A percentile compares a stretch with the other conserved stretches of the same genome.
Conservation (phyloP, 2,329 filamentous ascomycete genomes). For the Xylaria digitata region DNA sequence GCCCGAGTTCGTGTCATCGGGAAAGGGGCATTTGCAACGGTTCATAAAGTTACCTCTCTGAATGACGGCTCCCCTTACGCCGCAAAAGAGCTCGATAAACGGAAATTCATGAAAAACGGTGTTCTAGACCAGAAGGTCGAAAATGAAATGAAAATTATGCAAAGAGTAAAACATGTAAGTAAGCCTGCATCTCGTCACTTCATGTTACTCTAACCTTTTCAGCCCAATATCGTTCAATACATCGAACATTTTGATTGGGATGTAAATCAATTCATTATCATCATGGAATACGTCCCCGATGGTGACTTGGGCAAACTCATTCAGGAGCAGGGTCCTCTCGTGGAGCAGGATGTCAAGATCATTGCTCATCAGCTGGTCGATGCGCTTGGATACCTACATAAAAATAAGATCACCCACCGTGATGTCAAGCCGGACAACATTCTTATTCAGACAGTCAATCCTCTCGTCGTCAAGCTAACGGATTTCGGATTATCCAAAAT, state of each 20-base stretch:
- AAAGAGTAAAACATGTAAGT: constrained; percentile 81
- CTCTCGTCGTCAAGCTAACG: constrained; percentile 87
- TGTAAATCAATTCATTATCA: constrained; percentile 88
- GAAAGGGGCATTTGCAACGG: constrained; percentile 93
- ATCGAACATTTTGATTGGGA: constrained; percentile 88
- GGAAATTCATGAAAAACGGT: constrained; percentile 92
- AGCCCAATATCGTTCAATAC: constrained; percentile 92
- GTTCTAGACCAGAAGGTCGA: constrained; percentile 90
- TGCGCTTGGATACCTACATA: constrained; percentile 87
- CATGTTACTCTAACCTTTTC: constrained; percentile 37
- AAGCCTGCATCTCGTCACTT: constrained; percentile 3
- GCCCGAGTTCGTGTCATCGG: constrained; percentile 85
- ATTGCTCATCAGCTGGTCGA: constrained; percentile 82
- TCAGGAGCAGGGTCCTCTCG: constrained; percentile 67
- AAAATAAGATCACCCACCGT: constrained; percentile 92
- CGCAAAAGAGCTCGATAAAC: constrained; percentile 94
- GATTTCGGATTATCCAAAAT: constrained; percentile 98
- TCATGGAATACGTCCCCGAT: constrained; percentile 90
- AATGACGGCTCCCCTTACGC: constrained; percentile 86
- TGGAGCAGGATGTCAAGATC: constrained; percentile 74
- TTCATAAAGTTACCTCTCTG: constrained; percentile 90
- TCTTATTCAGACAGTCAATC: constrained; percentile 77
- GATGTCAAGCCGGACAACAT: constrained; percentile 99
- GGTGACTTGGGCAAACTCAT: constrained; percentile 87
- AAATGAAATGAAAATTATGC: constrained; percentile 98